Evolutionary conservation across 179 eudicot genomes (phyloP), one percentile per base, ranked within the genome.

Genomic region (Beta corolliflora): DNA sequence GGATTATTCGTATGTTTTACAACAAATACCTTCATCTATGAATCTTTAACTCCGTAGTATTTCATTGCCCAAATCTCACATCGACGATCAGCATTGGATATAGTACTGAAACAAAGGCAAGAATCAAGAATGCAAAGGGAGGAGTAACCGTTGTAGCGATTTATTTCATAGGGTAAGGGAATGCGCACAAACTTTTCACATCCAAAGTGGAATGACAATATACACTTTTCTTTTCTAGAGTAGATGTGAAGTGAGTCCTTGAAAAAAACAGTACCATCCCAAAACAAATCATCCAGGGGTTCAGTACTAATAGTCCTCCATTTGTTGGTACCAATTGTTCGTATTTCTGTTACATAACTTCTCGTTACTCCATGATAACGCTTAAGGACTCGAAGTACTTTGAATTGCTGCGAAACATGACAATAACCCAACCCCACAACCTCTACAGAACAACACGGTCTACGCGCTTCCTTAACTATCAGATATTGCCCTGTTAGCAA

Each of bases 1-100:
- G 5, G 14, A 25, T 19, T 0, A 5, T 8, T 11, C 0, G 29
- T 53, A 10, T 7, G 36, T 31, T 31, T 31, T n/a, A 76, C 44
- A 45, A 63, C 58, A 46, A 45, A 21, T 14, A 61, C 58, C 71
- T 45, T 76, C 65, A 76, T 70, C 79, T 70, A 76, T 61, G 79
- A 76, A 5, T 76, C 70, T 19, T 46, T 23, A 4, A 45, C 19
- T 1, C 71, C 70, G 50, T 76, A 76, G 23, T 76, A 58, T 14
- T 76, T 76, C 79, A 66, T 66, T 1, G 31, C 45, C 70, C 70
- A 66, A 66, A 66, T 31, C 9, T 66, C 70, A 66, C 70, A 31
- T 31, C 2, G 19, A 31, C 3, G 44, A 66, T 31, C 3, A 9
- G 4, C 0, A 7, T 10, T 66, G 0, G 3, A 1, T 11, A 3